A percentile compares a stretch with the other conserved stretches of the same genome.
Evolutionary conservation across 768 basidiomycete species (phyloP).

Genomic region (Tulasnella calospora): DNA sequence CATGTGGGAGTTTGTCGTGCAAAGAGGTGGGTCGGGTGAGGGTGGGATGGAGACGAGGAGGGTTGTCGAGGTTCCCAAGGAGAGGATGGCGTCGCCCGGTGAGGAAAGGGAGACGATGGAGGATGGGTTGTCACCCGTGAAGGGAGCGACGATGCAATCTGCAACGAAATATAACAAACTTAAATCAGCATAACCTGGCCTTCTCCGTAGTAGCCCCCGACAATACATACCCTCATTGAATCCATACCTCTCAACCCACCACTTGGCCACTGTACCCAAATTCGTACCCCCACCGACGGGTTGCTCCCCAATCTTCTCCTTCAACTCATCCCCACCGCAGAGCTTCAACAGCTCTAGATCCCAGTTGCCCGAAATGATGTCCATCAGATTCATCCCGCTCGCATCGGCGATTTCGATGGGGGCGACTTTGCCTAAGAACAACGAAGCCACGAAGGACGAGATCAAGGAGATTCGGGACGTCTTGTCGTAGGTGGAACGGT

Average conservation of each 20-base stretch:
- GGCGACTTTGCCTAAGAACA: conserved; percentile 72
- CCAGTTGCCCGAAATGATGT: conserved; percentile 70
- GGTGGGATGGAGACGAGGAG: conserved; percentile 72
- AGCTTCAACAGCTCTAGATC: conserved; percentile 58
- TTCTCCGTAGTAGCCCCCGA: not conserved
- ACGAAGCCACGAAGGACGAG: conserved; percentile 74
- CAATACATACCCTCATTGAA: conserved; percentile 53
- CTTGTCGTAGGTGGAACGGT: conserved; percentile 39
- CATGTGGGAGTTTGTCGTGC: conserved; percentile 70
- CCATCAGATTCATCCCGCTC: conserved; percentile 87
- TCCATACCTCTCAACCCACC: conserved; percentile 73
- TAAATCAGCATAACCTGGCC: not conserved
- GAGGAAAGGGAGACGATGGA: conserved; percentile 69
- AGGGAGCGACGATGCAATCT: conserved; percentile 77
- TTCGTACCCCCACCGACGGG: conserved; percentile 66
- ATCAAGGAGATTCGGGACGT: conserved; percentile 72
- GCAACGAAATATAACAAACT: not conserved
- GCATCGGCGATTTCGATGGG: conserved; percentile 85
- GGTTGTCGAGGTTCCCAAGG: conserved; percentile 84
- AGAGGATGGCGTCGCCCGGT: conserved; percentile 77
- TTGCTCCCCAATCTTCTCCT: conserved; percentile 66
- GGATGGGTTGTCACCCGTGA: conserved; percentile 87
- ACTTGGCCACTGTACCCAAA: conserved; percentile 60
- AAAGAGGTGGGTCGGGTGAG: conserved; percentile 55
- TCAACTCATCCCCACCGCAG: conserved; percentile 63